Evolutionary conservation across 345 rosid genomes (phyloP), one percentile per base, ranked within the genome.

Genomic region (Rhodamnia argentea): DNA sequence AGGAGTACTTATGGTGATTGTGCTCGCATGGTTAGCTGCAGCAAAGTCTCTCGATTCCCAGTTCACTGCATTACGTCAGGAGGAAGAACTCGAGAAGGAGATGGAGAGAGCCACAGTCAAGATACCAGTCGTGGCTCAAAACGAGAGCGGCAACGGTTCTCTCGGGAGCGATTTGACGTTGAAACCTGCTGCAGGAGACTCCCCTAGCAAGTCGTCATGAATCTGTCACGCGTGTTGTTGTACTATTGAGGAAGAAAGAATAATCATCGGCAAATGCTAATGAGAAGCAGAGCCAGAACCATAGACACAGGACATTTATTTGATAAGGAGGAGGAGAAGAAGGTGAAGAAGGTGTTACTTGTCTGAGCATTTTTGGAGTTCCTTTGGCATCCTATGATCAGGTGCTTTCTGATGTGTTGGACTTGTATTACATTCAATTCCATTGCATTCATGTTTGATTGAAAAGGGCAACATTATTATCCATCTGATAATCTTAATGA

Each of bases 51-150:
- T 97, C 84, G 98, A 97, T 84, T 64, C 91, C 58, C 98, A 97
- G 86, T 97, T 97, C 89, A 95, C 93, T 22, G 90, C 93, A 40
- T 86, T 96, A 81, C 96, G 98, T 55, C 91, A 26, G 37, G 99
- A 96, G 90, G 99, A 97, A 90, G 98, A 97, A 89, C 95, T 97
- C 4, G 99, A 97, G 94, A 94, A 94, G 91, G 97, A 96, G 91
- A 90, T 97, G 97, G 99, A 96, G 90, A 91, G 96, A 90, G 98
- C 98, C 16, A 82, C 94, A 11, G 93, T 96, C 53, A 95, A 96
- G 93, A 93, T 96, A 75, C 96, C 96, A 7, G 92, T 96, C 16
- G 91, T 95, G 50, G 88, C 97, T 51, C 86, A 86, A 86, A 88
- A 91, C 2, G 95, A 94, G 88, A 82, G 85, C 12, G 94, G 91